A percentile compares a stretch with the other conserved stretches of the same genome.
These are phyloP conservation scores for Heritiera littoralis DNA, from an alignment of 345 rosid genomes.

Conservation along the genomic window DNA sequence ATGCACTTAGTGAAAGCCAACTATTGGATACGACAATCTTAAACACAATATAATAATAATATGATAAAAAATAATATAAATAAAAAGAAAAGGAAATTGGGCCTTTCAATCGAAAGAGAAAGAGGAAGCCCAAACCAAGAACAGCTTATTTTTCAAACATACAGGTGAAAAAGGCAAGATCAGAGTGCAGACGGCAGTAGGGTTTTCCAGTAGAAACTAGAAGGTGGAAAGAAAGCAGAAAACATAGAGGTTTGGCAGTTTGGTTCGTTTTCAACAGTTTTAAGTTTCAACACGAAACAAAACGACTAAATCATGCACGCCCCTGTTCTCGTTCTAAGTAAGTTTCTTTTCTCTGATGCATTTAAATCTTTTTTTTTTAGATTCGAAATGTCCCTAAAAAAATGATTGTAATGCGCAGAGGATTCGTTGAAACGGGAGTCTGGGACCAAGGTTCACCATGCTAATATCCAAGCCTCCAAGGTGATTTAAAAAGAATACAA, in stretches of 20 bases:
- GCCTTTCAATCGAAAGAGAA: too few species aligned
- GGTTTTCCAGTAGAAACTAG: conserved; percentile 5
- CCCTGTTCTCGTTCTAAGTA: conserved; percentile 88
- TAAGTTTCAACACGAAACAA: not conserved
- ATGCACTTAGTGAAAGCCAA: too few species aligned
- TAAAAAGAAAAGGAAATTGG: too few species aligned
- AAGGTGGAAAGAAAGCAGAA: not conserved
- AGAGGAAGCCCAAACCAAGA: too few species aligned
- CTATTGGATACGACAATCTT: too few species aligned
- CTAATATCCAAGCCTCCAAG: conserved; percentile 78
- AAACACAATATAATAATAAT: too few species aligned
- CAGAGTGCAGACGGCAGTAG: not conserved
- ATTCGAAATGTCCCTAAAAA: conserved; percentile 3
- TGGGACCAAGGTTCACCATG: conserved; percentile 88
- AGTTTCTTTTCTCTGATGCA: conserved; percentile 25
- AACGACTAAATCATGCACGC: conserved; percentile 50
- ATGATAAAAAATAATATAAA: too few species aligned
- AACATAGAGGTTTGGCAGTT: not conserved
- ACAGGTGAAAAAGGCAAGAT: too few species aligned
- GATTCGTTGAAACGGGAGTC: conserved; percentile 95
- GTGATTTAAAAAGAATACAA: not conserved
- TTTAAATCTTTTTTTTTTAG: not conserved
- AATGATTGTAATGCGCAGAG: conserved; percentile 48
- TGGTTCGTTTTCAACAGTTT: not conserved
- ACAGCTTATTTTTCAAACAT: too few species aligned